Percentiles rank a stretch among this genome's conserved stretches.
These are phyloP conservation scores for Geotrichum fermentans DNA, from an alignment of 1,139 yeast species.

Conservation along the genomic window DNA sequence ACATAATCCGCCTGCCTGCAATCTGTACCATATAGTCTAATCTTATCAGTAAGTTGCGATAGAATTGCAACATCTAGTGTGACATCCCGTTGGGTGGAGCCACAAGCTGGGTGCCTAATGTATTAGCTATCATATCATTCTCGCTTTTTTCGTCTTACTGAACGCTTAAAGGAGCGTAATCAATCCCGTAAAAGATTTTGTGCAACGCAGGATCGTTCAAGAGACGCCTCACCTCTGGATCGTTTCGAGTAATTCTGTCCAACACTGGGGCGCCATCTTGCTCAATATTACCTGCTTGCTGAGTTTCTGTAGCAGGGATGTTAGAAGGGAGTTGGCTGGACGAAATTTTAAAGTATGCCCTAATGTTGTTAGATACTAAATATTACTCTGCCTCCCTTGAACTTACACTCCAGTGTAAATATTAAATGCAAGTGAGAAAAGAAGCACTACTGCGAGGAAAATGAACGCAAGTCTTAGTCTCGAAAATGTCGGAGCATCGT, in stretches of 20 bases:
- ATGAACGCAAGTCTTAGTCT: not conserved
- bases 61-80: slow-evolving; percentile 52
- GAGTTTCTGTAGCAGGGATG: not conserved
- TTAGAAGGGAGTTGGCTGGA: not conserved
- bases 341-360: slow-evolving; percentile 8
- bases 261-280: not conserved
- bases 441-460: not conserved
- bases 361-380: too few species aligned
- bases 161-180: slow-evolving; percentile 54
- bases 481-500: not conserved
- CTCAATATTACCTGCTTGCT: not conserved
- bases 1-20: slow-evolving; percentile 55
- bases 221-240: slow-evolving; percentile 26
- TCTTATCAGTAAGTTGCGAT: slow-evolving; percentile 55
- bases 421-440: slow-evolving; percentile 10
- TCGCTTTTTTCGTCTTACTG: slow-evolving; percentile 21
- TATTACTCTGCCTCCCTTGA: too few species aligned
- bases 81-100: slow-evolving; percentile 46
- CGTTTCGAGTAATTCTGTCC: slow-evolving; percentile 16
- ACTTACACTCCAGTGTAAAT: slow-evolving; percentile 15
- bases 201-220: slow-evolving; percentile 37
- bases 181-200: slow-evolving; percentile 52
- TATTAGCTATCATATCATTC: not conserved
- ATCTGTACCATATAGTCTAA: slow-evolving; percentile 60
- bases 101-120: slow-evolving; percentile 40